Evolutionary conservation across 805 yeast genomes (phyloP).

Genomic region (Ogataea allantospora): DNA sequence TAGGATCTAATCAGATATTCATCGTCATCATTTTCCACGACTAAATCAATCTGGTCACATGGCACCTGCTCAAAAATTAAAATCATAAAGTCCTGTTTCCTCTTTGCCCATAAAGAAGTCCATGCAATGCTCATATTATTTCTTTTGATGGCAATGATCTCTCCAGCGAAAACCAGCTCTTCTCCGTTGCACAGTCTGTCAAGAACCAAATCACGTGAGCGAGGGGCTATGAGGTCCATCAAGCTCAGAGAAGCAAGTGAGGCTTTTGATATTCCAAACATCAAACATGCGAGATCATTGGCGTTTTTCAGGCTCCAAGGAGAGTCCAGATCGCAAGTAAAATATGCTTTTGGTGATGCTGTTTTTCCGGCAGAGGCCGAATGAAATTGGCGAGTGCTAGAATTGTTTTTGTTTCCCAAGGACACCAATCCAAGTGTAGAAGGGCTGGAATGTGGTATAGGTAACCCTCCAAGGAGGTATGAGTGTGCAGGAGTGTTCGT

Average conservation of each 20-base stretch:
- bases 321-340: constrained; percentile 67
- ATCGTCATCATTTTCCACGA: constrained; percentile 40
- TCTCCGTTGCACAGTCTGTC: constrained; percentile 46
- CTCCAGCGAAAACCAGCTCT: constrained; percentile 73
- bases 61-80: constrained; percentile 87
- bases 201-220: constrained; percentile 67
- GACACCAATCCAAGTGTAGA: constrained; percentile 28
- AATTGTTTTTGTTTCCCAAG: constrained; percentile 28
- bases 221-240: constrained; percentile 75
- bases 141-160: constrained; percentile 74
- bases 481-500: constrained; percentile 9
- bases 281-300: constrained; percentile 83
- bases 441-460: constrained; percentile 25
- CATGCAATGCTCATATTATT: constrained; percentile 67
- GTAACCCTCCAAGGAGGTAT: constrained; percentile 26
- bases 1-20: constrained; percentile 25
- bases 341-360: constrained; percentile 74
- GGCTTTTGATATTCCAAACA: constrained; percentile 75
- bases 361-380: constrained; percentile 67
- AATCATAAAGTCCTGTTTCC: constrained; percentile 64
- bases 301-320: constrained; percentile 86
- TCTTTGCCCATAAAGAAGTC: constrained; percentile 91
- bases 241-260: constrained; percentile 62
- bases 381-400: constrained; percentile 43
- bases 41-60: constrained; percentile 61